Conservation (phyloP, 1,284 basidiomycete genomes). For the Malassezia restricta region DNA sequence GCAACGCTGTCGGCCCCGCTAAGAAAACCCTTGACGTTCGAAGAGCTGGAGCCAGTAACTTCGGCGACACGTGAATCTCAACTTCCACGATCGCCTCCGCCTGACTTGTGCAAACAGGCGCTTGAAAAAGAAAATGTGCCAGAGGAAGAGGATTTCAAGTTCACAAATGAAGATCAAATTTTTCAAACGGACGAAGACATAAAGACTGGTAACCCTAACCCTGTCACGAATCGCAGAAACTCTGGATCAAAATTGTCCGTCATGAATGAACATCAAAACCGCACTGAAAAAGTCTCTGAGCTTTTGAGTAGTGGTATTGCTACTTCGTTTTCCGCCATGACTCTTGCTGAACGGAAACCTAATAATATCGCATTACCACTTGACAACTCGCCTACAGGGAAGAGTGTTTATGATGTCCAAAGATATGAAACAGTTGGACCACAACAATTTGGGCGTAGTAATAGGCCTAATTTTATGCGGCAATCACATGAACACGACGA, state of each 20-base stretch:
- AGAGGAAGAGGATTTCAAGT: not conserved
- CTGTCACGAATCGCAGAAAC: no score
- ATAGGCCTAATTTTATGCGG: not conserved
- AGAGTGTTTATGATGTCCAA: not conserved
- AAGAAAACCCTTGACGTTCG: no score
- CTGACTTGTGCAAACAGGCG: not conserved
- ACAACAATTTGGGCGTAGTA: not conserved
- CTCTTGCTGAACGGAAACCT: not conserved
- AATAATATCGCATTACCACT: not conserved
- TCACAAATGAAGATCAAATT: not conserved
- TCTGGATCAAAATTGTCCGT: not conserved
- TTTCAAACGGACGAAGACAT: not conserved
- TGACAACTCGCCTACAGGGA: not conserved
- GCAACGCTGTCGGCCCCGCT: no score
- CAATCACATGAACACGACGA: constrained; percentile 11
- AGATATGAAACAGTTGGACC: not conserved
- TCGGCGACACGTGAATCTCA: no score
- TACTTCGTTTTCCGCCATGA: constrained; percentile 3
- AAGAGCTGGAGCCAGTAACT: no score
- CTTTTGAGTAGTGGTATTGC: not conserved
- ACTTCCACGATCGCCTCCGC: no score
- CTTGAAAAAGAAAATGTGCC: not conserved
- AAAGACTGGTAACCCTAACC: not conserved
- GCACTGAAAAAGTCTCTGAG: not conserved
- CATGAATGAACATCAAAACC: not conserved